These are phyloP conservation scores for Triangularia setosa DNA, from an alignment of 2,329 filamentous ascomycete species.

Conservation along the genomic window DNA sequence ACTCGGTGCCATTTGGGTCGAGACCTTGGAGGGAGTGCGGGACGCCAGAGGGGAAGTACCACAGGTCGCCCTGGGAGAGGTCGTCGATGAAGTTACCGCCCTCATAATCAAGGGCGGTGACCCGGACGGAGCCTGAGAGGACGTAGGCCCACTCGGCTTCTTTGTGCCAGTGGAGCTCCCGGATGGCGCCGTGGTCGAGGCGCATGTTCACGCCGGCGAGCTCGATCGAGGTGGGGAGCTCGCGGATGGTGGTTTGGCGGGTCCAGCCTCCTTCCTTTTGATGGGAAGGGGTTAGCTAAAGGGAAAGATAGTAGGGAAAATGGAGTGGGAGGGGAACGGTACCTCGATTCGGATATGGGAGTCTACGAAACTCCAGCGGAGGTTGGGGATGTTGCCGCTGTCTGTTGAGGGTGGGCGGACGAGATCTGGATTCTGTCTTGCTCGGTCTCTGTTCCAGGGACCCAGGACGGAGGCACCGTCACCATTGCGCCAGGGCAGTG, in stretches of 20 bases:
- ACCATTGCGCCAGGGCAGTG: slow-evolving; percentile 61
- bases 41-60: slow-evolving; percentile 76
- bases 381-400: slow-evolving; percentile 64
- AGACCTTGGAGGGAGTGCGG: slow-evolving; percentile 75
- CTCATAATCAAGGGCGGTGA: slow-evolving; percentile 70
- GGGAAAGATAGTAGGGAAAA: neutral
- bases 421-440: slow-evolving; percentile 67
- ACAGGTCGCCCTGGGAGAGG: slow-evolving; percentile 70
- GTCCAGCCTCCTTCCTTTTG: slow-evolving; percentile 72
- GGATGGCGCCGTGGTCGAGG: slow-evolving; percentile 66
- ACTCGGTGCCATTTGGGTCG: slow-evolving; percentile 55
- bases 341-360: slow-evolving; percentile 62
- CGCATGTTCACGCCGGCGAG: slow-evolving; percentile 77
- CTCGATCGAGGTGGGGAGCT: slow-evolving; percentile 63
- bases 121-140: slow-evolving; percentile 64
- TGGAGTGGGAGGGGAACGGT: slow-evolving; percentile 20
- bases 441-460: slow-evolving; percentile 64
- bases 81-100: slow-evolving; percentile 76
- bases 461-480: slow-evolving; percentile 63
- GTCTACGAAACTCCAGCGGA: slow-evolving; percentile 68
- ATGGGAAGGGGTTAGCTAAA: neutral
- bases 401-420: slow-evolving; percentile 71
- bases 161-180: slow-evolving; percentile 78
- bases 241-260: slow-evolving; percentile 64
- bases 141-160: slow-evolving; percentile 77